Conservation (phyloP, 163 green algal species). For the Chlorella variabilis region DNA sequence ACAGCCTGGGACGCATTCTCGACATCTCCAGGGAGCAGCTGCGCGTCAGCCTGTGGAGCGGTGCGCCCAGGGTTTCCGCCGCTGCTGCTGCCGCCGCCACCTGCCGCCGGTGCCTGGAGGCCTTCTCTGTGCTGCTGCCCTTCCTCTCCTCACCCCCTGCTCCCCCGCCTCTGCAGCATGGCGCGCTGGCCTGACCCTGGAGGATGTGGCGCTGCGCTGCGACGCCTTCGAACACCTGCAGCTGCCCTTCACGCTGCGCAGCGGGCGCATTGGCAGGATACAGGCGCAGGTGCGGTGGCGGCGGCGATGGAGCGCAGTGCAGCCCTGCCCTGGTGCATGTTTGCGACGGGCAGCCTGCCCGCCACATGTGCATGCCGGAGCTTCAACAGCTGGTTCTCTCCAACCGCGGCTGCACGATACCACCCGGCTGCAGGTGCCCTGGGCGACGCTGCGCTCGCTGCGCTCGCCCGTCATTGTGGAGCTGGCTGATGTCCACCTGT, state of each 20-base stretch:
- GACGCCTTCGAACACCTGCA: slow-evolving; percentile 88
- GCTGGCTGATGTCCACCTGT: slow-evolving; percentile 36
- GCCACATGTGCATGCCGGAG: too few relatives aligned
- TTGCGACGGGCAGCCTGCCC: too few relatives aligned
- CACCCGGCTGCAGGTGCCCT: slow-evolving; percentile 57
- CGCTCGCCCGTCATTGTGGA: slow-evolving; percentile 39
- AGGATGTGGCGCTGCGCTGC: slow-evolving; percentile 78
- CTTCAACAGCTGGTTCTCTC: too few relatives aligned
- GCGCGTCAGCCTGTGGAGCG: slow-evolving; percentile 82
- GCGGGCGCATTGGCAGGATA: slow-evolving; percentile 74
- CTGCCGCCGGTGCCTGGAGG: not conserved
- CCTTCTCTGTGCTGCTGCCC: not conserved
- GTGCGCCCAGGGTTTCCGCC: slow-evolving; percentile 53
- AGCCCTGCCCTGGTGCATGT: too few relatives aligned
- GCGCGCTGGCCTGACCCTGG: slow-evolving; percentile 68
- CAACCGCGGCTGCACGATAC: too few relatives aligned
- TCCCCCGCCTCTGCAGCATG: slow-evolving; percentile 52
- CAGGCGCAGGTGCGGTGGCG: slow-evolving; percentile 64
- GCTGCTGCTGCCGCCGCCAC: too few relatives aligned
- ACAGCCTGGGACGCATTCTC: slow-evolving; percentile 82
- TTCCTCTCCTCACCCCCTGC: too few relatives aligned
- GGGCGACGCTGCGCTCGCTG: slow-evolving; percentile 32
- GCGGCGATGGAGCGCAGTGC: too few relatives aligned
- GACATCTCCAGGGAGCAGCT: slow-evolving; percentile 87
- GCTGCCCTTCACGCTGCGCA: slow-evolving; percentile 76